Conservation (phyloP, 108 stramenopile species). For the Tribonema minus region DNA sequence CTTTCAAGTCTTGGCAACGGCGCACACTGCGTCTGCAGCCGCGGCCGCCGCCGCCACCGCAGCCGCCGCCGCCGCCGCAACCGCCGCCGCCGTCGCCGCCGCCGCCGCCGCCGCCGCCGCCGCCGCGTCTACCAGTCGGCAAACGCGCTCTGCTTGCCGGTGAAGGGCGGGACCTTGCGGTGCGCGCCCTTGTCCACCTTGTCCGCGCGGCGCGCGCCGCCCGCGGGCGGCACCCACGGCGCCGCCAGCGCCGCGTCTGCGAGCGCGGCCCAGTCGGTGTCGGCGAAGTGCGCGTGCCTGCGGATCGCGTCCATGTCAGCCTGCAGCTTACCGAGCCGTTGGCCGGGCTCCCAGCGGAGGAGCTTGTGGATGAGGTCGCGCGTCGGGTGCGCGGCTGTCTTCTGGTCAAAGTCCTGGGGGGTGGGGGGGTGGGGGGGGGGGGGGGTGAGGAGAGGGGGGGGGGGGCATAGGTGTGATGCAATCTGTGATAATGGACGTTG, state of each 20-base stretch:
- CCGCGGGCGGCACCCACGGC: too few relatives aligned
- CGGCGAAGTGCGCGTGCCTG: conserved; percentile 75
- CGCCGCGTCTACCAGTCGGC: conserved; percentile 34
- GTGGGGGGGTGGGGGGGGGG: not conserved
- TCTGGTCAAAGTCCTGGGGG: not conserved
- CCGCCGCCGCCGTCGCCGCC: too few relatives aligned
- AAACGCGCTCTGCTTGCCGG: conserved; percentile 13
- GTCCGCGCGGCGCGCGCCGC: too few relatives aligned
- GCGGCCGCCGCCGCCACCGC: too few relatives aligned
- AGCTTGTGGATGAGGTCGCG: conserved; percentile 58
- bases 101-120: too few relatives aligned
- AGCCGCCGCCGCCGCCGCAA: too few relatives aligned
- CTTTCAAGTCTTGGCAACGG: too few relatives aligned
- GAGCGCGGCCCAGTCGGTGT: conserved; percentile 81
- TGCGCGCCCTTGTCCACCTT: conserved; percentile 17
- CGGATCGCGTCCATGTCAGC: conserved; percentile 85
- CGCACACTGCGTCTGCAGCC: too few relatives aligned
- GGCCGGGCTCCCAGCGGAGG: conserved; percentile 78
- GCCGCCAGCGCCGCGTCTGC: conserved; percentile 44
- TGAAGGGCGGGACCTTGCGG: conserved; percentile 14
- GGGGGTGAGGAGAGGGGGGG: not conserved
- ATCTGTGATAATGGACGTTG: not conserved
- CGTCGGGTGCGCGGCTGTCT: not conserved
- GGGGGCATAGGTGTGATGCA: not conserved
- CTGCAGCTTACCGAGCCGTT: conserved; percentile 81